Conservation (phyloP, 768 basidiomycete genomes). For the Collybia sp. region DNA sequence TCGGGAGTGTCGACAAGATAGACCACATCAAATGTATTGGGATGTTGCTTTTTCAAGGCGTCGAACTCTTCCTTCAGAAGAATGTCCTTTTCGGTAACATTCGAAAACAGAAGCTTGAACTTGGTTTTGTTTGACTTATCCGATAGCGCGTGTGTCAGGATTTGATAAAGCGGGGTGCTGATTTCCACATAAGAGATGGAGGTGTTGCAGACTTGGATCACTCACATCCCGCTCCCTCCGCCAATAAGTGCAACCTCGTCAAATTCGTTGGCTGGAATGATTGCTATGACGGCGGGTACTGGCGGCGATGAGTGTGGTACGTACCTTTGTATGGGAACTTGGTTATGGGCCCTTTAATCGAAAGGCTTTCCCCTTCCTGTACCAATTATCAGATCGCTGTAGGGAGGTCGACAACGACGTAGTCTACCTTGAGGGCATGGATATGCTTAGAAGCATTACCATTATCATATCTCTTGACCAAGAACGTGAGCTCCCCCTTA, state of each 20-base stretch:
- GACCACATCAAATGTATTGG: slow-evolving; percentile 72
- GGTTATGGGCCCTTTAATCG: slow-evolving; percentile 86
- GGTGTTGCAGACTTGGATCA: slow-evolving; percentile 3
- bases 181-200: slow-evolving; percentile 6
- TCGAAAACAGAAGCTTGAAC: slow-evolving; percentile 89
- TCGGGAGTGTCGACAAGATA: slow-evolving; percentile 82
- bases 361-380: slow-evolving; percentile 70
- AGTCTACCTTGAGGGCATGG: slow-evolving; percentile 55
- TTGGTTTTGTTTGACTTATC: slow-evolving; percentile 86
- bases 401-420: not conserved
- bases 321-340: slow-evolving; percentile 86
- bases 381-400: not conserved
- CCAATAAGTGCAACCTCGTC: slow-evolving; percentile 87
- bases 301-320: slow-evolving; percentile 6
- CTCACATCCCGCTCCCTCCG: slow-evolving; percentile 91
- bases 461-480: slow-evolving; percentile 82
- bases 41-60: slow-evolving; percentile 59
- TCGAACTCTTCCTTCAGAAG: slow-evolving; percentile 80
- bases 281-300: not conserved
- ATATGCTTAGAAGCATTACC: slow-evolving; percentile 87
- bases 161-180: slow-evolving; percentile 82
- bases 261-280: slow-evolving; percentile 63
- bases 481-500: slow-evolving; percentile 70
- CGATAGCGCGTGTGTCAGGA: slow-evolving; percentile 67
- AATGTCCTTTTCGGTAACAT: slow-evolving; percentile 87